A percentile compares a stretch with the other conserved stretches of the same genome.
Evolutionary conservation across 2,329 filamentous ascomycete species (phyloP).

Genomic region (Pseudogymnoascus sp.): DNA sequence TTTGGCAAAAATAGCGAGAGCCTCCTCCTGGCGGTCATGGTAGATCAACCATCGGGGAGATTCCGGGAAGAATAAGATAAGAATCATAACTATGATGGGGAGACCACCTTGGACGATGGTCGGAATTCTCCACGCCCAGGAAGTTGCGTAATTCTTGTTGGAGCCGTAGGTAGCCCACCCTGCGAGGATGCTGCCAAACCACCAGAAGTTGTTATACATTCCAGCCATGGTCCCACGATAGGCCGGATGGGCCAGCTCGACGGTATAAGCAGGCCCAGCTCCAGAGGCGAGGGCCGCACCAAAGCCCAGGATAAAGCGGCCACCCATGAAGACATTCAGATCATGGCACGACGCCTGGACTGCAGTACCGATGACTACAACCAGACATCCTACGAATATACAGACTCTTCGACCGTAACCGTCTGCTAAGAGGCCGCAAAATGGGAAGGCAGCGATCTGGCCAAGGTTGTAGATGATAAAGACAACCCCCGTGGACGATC

Average conservation of each 20-base stretch:
- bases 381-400: slow-evolving; percentile 48
- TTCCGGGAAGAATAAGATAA: slow-evolving; percentile 46
- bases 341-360: slow-evolving; percentile 41
- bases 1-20: slow-evolving; percentile 46
- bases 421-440: slow-evolving; percentile 45
- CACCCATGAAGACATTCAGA: slow-evolving; percentile 47
- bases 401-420: slow-evolving; percentile 46
- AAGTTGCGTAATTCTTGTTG: slow-evolving; percentile 34
- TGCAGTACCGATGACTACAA: slow-evolving; percentile 45
- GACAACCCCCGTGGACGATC: slow-evolving; percentile 39
- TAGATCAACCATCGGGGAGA: slow-evolving; percentile 51
- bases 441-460: slow-evolving; percentile 44
- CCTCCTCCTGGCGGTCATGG: slow-evolving; percentile 49
- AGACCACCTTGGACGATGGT: slow-evolving; percentile 45
- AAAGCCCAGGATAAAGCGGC: slow-evolving; percentile 48
- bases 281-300: slow-evolving; percentile 53
- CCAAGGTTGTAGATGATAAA: slow-evolving; percentile 45
- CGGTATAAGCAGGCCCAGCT: slow-evolving; percentile 56
- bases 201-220: slow-evolving; percentile 42
- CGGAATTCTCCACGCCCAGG: slow-evolving; percentile 52
- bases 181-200: slow-evolving; percentile 47
- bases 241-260: slow-evolving; percentile 56
- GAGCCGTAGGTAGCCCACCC: slow-evolving; percentile 43
- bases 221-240: slow-evolving; percentile 56
- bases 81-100: slow-evolving; percentile 39